phyloP scores from a whole-genome alignment of 2,329 filamentous ascomycete genomes.

The Lachnellula willkommii region DNA sequence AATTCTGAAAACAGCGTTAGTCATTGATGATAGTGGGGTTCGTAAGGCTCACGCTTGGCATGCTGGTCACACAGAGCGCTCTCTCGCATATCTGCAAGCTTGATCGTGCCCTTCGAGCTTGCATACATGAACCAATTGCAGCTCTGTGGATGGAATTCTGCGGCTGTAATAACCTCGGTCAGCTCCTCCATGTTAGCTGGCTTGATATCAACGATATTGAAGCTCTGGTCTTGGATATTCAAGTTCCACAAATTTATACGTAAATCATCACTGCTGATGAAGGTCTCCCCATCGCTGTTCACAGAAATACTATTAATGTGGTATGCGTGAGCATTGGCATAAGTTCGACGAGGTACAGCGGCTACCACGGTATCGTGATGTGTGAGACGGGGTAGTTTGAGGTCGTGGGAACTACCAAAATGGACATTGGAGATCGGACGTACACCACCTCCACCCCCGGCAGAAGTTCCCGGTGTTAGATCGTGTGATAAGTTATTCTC shows the following conservation, averaged over 20 bases:
- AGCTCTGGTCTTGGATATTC: constrained; percentile 98
- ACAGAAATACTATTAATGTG: constrained; percentile 99
- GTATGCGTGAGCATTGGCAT: constrained; percentile 97
- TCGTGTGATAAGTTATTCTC: constrained; percentile 98
- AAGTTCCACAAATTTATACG: constrained; percentile 98
- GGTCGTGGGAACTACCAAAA: constrained; percentile 74
- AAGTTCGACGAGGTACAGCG: constrained; percentile 90
- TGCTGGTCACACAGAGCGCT: constrained; percentile 94
- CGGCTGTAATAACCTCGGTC: constrained; percentile 96
- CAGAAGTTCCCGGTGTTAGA: constrained; percentile 68
- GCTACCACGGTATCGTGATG: constrained; percentile 98
- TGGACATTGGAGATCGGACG: constrained; percentile 64
- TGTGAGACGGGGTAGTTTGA: constrained; percentile 92
- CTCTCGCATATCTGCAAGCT: constrained; percentile 96
- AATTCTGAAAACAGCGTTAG: constrained; percentile 62
- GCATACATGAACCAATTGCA: constrained; percentile 99
- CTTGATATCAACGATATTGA: constrained; percentile 99
- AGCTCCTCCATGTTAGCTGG: constrained; percentile 99
- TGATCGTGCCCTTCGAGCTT: constrained; percentile 98
- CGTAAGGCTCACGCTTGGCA: constrained; percentile 64
- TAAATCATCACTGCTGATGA: constrained; percentile 96
- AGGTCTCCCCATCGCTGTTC: constrained; percentile 98
- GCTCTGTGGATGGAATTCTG: constrained; percentile 92
- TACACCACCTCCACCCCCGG: constrained; percentile 70
- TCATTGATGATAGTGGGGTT: not conserved